Base-by-base conservation (phyloP, 2,329 filamentous ascomycete species). In the Polychaeton citri region DNA sequence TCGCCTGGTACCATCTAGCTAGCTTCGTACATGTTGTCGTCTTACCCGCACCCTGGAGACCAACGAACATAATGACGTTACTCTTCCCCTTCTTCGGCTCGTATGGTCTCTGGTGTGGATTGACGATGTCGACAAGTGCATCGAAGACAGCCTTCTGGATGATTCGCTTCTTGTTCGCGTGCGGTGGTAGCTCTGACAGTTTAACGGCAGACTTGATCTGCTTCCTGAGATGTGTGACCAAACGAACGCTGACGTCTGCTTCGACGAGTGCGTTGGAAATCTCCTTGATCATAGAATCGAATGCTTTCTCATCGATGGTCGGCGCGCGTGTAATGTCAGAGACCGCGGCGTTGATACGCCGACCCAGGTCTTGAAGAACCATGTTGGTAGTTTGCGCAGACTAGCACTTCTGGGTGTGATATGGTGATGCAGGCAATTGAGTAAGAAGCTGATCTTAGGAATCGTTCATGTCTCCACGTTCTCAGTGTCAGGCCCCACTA, bases 31-130 rank as follows among this genome's bases (percentile, higher is more conserved):
- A 96, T 9, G 88, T 92, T 2, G 90, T 98, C 17, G 90, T 98
- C 64, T 98, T 98, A 60, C 90, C 90, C 4, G 88, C 85, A 68
- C 90, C 90, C 62, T 98, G 90, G 33, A 98, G 71, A 64, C 90
- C 90, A 43, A 98, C 90, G 59, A 98, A 96, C 90, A 98, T 98
- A 62, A 98, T 95, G 55, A 98, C 83, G 60, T 95, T 98, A 44
- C 81, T 71, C 59, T 86, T 90, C 46, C 87, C 86, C 65, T 96
- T 98, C 66, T 92, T 94, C 16, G 88, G 87, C 59, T 92, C 90
- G 70, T 94, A 98, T 0, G 88, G 81, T 47, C 94, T 87, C 51
- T 83, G 80, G 61, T 96, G 88, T 18, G 90, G 90, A 53, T 98
- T 86, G 48, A 98, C 90, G 34, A 98, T 79, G 53, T 85, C 80